Percentiles rank a stretch among this genome's conserved stretches.
These are phyloP conservation scores for Neonectria sp. DNA, from an alignment of 2,329 filamentous ascomycete species.

Conservation along the genomic window DNA sequence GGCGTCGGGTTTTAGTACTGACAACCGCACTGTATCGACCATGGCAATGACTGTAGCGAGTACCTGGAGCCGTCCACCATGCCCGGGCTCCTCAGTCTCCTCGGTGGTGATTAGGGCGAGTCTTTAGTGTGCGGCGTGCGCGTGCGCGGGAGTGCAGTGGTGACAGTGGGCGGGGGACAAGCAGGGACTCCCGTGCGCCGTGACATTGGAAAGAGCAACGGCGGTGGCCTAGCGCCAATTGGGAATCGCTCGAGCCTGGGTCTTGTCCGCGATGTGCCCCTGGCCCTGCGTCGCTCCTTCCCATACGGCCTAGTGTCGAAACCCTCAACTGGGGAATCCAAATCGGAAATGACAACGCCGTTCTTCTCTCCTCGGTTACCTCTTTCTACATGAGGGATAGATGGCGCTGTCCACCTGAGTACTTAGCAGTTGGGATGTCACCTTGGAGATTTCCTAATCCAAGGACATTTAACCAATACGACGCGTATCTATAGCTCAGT, in stretches of 20 bases:
- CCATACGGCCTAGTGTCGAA: conserved; percentile 25
- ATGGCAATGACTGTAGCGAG: not conserved
- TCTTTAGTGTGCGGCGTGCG: conserved; percentile 11
- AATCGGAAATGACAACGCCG: conserved; percentile 36
- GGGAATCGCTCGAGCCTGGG: conserved; percentile 26
- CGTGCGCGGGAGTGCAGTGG: conserved; percentile 9
- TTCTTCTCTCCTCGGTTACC: conserved; percentile 20
- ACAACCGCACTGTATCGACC: not conserved
- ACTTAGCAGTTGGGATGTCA: not conserved
- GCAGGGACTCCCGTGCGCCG: conserved; percentile 28
- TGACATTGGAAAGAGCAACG: conserved; percentile 30
- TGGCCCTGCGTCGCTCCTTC: conserved; percentile 22
- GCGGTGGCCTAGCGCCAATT: conserved; percentile 21
- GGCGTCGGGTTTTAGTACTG: not conserved
- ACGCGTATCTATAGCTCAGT: conserved; percentile 19
- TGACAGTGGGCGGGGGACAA: conserved; percentile 18
- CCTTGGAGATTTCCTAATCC: conserved; percentile 4
- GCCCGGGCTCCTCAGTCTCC: conserved; percentile 1
- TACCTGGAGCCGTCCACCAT: conserved; percentile 8
- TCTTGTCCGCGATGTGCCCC: conserved; percentile 12
- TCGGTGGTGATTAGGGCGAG: conserved; percentile 18
- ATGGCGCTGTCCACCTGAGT: not conserved
- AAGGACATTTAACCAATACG: conserved; percentile 8
- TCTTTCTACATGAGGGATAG: conserved; percentile 24
- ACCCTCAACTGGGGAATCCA: conserved; percentile 22